Evolutionary conservation across 2,329 filamentous ascomycete genomes (phyloP), one percentile per base, ranked within the genome.

Genomic region (Onygena corvina): DNA sequence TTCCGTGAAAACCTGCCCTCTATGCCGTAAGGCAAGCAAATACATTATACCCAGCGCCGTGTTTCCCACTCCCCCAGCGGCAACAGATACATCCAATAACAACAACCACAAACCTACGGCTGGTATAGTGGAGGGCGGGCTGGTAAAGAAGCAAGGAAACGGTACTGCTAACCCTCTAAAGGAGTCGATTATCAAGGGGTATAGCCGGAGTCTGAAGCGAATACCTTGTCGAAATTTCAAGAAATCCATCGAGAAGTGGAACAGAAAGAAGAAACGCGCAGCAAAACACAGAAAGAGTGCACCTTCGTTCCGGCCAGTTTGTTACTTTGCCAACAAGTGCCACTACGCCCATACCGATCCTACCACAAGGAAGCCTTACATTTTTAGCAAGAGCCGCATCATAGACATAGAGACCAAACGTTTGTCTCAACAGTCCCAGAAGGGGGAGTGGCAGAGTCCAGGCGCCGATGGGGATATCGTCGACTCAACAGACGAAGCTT

Each of bases 301-400:
- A 21, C 35, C 50, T 33, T n/a, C 33, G 25, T 51, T 57, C 38
- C 48, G 47, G 29, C 57, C 58, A 11, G 52, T 49, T 18, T 60
- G 60, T 46, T 55, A 50, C 16, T 62, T 62, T 47, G 60, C 55
- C 12, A 62, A 62, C 21, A 50, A 60, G 14, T 62, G 60, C 46
- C 60, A 62, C 46, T 62, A 61, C 46, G 51, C 54, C 30, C 60
- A 62, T 38, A 50, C 49, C 18, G 16, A 55, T 27, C 56, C 56
- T 11, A 16, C 36, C 27, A 55, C 56, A 0, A 40, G 50, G 1
- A 18, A 38, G n/a, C 56, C 54, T 7, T 53, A 57, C 25, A 48
- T 48, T 5, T 57, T 57, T 42, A 21, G 23, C 6, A 3, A 11
- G 11, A 11, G 4, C 4, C 36, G n/a, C 18, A 40, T 40, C 14